Evolutionary conservation across 1,139 yeast species (phyloP), one percentile per base, ranked within the genome.

Genomic region (Hyphopichia wangnamkhiaoensis): DNA sequence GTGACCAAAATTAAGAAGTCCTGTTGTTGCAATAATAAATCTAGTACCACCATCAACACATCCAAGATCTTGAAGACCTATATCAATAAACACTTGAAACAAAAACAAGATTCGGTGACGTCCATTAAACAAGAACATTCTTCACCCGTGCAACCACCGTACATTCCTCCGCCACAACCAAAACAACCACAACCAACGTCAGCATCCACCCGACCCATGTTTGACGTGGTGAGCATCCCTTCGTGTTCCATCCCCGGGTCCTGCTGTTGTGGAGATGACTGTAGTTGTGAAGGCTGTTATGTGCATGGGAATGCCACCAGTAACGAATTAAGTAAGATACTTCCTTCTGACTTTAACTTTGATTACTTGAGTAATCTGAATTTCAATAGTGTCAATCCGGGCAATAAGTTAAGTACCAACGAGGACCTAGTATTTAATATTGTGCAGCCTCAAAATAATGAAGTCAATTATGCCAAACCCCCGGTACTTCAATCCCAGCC

Each of bases 191-290:
- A 7, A 26, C 18, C 37, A 25, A 17, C 32, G 26, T 21, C 34
- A 35, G 40, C n/a, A 27, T 7, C 8, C 31, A 18, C 18, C 31
- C 14, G 8, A 13, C 40, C 39, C 23, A 21, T 48, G 15, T 45
- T 48, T 46, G 62, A 62, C 42, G 56, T 65, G 26, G 58, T 63
- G 10, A 52, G 59, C 24, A 56, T 64, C 26, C 61, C 68, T 27
- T 55, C 77, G 5, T 72, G 80, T 48, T 65, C 78, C 1, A 61
- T 74, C 14, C 75, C 77, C 0, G 81, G 80, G 0, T 59, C 78
- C 0, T 78, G 83, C 53, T 52, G 64, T 26, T 78, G 83, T 56
- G 74, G 63, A 14, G 72, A 63, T 17, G 55, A 60, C 20, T 79
- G 83, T 54, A 37, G 54, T 4, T 79, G 83, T 56, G 70, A 59